Base-by-base conservation (phyloP, 345 rosid species). In the Hibiscus tridactylites region DNA sequence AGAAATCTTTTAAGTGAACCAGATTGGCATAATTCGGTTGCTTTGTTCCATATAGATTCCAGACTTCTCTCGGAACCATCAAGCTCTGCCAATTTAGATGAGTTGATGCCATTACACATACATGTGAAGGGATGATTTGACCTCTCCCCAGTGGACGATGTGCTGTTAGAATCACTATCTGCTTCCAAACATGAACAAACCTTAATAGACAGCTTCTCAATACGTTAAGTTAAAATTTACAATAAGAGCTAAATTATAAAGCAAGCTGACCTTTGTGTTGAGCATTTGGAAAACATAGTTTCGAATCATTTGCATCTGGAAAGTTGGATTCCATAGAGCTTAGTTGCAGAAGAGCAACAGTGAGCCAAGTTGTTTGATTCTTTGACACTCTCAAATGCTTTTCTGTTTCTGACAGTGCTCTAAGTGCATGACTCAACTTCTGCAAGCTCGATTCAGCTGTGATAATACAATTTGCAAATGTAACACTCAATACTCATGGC, bases 361-460 rank as follows among this genome's bases (percentile, higher is more conserved):
- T 92, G 35, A 95, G 97, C 99, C 97, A 95, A 2, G 97, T 95
- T 72, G 93, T 87, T 80, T 92, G 99, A 77, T 85, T 90, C 78
- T 88, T 95, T n/a, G 96, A 85, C 77, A 85, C 84, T 81, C 97
- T 87, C 81, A 95, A 78, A 68, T 95, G 96, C 81, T 92, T 90
- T 83, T 95, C 99, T 19, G 96, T 88, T 72, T 95, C 97, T 58
- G 99, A 89, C 66, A 95, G 91, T 81, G 87, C 78, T 85, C 86
- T 95, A 83, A 95, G 62, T 12, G 97, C 97, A 76, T 84, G 86
- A 73, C 86, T 83, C 82, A 95, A 33, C 71, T 82, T 89, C 75
- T 83, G 91, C 81, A 87, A 71, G 79, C 90, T 97, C 9, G 77
- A 87, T 79, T 95, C 97, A 75, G 97, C 99, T 92, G 67, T 49